phyloP scores from a whole-genome alignment of 176 grass and related monocot species.

The Ananas comosus region DNA sequence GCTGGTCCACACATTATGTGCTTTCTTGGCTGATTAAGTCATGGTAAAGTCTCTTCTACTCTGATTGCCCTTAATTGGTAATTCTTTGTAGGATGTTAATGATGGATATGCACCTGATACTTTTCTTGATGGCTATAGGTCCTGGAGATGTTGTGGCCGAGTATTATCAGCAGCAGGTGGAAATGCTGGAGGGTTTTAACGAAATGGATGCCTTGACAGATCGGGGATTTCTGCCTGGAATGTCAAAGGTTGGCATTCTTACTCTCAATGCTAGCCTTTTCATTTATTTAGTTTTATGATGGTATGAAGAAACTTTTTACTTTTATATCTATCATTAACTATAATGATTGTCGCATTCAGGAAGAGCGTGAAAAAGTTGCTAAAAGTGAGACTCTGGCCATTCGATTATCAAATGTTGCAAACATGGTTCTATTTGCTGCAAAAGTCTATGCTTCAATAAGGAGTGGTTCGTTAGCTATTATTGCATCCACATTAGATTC shows the following conservation, averaged over 20 bases:
- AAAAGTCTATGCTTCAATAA: conserved; percentile 84
- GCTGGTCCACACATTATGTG: background rate
- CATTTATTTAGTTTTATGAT: background rate
- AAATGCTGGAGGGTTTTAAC: conserved; percentile 97
- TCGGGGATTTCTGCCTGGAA: conserved; percentile 88
- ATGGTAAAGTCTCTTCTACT: background rate
- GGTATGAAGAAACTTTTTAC: background rate
- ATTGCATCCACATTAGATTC: conserved; percentile 96
- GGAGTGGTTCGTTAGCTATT: conserved; percentile 83
- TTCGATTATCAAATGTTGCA: conserved; percentile 69
- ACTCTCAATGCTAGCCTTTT: background rate
- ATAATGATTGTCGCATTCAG: conserved; percentile 15
- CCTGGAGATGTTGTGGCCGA: conserved; percentile 78
- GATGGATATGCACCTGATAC: conserved; percentile 1
- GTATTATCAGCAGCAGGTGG: conserved; percentile 92
- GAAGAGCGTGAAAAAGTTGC: conserved; percentile 75
- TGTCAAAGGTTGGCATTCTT: conserved; percentile 60
- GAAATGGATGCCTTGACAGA: conserved; percentile 93
- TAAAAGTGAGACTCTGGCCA: conserved; percentile 73
- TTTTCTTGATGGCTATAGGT: conserved; percentile 20
- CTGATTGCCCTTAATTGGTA: background rate
- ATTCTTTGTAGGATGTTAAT: background rate
- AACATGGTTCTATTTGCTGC: conserved; percentile 97
- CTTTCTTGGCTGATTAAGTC: background rate
- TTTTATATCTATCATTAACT: background rate